A percentile compares a stretch with the other conserved stretches of the same genome.
Evolutionary conservation across 495 filamentous ascomycete genomes (phyloP).

Genomic region (Parathielavia appendiculata): DNA sequence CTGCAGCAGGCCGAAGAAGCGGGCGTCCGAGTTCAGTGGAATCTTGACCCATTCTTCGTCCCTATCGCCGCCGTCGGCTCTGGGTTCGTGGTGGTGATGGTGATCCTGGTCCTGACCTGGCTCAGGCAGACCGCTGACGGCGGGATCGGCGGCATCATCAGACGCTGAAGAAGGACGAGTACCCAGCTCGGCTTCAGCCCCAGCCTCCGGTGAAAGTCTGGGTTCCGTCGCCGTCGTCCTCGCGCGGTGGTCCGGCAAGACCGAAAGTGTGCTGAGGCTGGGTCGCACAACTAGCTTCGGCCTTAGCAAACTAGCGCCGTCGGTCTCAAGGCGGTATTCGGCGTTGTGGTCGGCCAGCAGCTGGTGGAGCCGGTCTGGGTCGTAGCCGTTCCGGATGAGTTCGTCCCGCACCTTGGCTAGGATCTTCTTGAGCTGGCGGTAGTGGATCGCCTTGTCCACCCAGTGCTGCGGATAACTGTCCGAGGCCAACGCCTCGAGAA

Average conservation of each 20-base stretch:
- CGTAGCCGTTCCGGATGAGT: conserved; percentile 55
- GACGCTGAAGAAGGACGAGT: neutral
- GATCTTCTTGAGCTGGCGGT: conserved; percentile 69
- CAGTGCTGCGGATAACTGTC: conserved; percentile 60
- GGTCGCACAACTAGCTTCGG: conserved; percentile 31
- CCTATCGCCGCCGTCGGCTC: neutral
- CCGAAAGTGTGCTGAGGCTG: neutral
- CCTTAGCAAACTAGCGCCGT: conserved; percentile 22
- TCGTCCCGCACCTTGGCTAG: conserved; percentile 62
- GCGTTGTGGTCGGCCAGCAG: conserved; percentile 43
- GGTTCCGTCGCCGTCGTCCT: neutral
- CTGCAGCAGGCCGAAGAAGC: conserved; percentile 64
- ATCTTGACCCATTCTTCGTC: conserved; percentile 50
- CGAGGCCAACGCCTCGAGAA: conserved; percentile 51
- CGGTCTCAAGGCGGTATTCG: conserved; percentile 45
- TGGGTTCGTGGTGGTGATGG: neutral
- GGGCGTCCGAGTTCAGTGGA: conserved; percentile 58
- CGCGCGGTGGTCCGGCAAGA: too few species aligned
- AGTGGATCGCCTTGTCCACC: conserved; percentile 65
- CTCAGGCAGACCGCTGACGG: neutral
- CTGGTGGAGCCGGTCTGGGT: conserved; percentile 52
- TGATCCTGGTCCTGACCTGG: conserved; percentile 1
- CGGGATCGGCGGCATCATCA: neutral
- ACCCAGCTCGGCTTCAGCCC: too few species aligned
- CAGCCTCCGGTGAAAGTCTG: conserved; percentile 6